Conservation (phyloP, 805 yeast species). For the Yamadazyma endophytica region DNA sequence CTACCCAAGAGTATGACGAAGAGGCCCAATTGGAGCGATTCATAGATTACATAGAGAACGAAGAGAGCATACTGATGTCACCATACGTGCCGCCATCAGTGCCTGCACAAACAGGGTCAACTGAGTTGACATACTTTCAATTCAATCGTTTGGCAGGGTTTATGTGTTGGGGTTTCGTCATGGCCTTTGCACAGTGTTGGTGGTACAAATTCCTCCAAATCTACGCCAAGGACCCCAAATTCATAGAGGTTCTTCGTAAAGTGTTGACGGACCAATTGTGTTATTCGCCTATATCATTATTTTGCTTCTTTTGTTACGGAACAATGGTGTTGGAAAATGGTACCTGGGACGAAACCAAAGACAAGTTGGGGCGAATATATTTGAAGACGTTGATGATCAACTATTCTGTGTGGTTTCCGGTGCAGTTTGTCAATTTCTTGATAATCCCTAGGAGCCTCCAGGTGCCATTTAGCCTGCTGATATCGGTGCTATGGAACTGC, state of each 20-base stretch:
- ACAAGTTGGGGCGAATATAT: conserved; percentile 63
- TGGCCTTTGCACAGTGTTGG: conserved; percentile 78
- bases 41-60: conserved; percentile 27
- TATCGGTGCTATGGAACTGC: conserved; percentile 94
- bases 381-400: conserved; percentile 64
- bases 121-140: conserved; percentile 45
- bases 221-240: conserved; percentile 76
- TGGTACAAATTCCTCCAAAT: conserved; percentile 88
- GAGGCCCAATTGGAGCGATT: conserved; percentile 15
- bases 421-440: conserved; percentile 71
- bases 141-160: conserved; percentile 74
- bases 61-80: conserved; percentile 5
- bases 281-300: conserved; percentile 82
- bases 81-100: conserved; percentile 7
- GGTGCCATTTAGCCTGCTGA: conserved; percentile 83
- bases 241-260: conserved; percentile 78
- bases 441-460: conserved; percentile 69
- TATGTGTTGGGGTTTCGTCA: conserved; percentile 79
- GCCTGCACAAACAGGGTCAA: conserved; percentile 5
- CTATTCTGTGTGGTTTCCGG: conserved; percentile 78
- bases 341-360: conserved; percentile 55
- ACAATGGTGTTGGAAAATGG: conserved; percentile 79
- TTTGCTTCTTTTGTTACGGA: conserved; percentile 78
- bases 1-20: too few relatives aligned
- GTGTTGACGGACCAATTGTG: conserved; percentile 87